Percentiles rank a stretch among this genome's conserved stretches.
Evolutionary conservation across 805 yeast species (phyloP).

Genomic region (Cyberlindnera bimundalis): DNA sequence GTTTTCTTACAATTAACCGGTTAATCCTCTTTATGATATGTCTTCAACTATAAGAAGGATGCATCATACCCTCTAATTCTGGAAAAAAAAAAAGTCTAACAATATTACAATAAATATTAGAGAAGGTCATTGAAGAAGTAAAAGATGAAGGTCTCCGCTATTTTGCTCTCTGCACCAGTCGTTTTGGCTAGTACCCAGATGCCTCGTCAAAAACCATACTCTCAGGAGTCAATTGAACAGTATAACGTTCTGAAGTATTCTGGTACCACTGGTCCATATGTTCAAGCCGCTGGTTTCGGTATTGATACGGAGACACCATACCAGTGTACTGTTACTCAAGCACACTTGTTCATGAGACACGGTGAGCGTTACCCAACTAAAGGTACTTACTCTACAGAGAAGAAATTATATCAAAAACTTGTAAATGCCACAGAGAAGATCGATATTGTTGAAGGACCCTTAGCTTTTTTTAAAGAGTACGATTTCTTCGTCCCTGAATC

Average conservation of each 20-base stretch:
- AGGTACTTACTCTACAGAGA: constrained; percentile 30
- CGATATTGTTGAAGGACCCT: constrained; percentile 43
- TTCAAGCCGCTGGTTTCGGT: constrained; percentile 50
- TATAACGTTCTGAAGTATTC: constrained; percentile 37
- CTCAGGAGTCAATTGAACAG: constrained; percentile 21
- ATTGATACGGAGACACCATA: constrained; percentile 45
- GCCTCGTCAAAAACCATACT: constrained; percentile 18
- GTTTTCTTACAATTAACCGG: too few species aligned
- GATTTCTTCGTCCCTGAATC: constrained; percentile 43
- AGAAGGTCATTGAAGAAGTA: too few species aligned
- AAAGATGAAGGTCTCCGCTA: constrained; percentile 6
- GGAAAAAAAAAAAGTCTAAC: too few species aligned
- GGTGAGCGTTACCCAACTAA: constrained; percentile 72
- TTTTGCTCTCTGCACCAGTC: constrained; percentile 1
- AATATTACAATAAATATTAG: too few species aligned
- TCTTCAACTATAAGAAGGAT: too few species aligned
- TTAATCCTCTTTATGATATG: too few species aligned
- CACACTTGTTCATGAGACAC: constrained; percentile 69
- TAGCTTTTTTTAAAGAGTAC: constrained; percentile 52
- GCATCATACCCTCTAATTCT: too few species aligned
- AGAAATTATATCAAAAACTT: constrained; percentile 32
- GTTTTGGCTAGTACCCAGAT: background rate
- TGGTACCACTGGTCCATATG: constrained; percentile 58
- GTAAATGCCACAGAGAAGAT: constrained; percentile 29
- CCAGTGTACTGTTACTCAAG: constrained; percentile 57